Base-by-base conservation (phyloP, 2,329 filamentous ascomycete genomes). In the Ceratocystis cacaofunesta region DNA sequence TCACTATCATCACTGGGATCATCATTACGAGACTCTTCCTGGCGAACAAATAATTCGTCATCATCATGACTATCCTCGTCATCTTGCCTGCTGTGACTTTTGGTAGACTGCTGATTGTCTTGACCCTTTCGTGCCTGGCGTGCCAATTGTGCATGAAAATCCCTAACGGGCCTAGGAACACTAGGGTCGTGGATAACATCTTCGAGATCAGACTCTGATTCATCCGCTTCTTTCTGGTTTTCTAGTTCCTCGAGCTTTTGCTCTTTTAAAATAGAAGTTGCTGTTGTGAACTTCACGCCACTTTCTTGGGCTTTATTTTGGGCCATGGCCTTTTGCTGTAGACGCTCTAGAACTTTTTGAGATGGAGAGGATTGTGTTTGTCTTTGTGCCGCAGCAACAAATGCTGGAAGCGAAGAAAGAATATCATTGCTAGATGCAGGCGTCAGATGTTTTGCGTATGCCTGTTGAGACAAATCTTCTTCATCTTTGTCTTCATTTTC, bases 121-220 rank as follows among this genome's bases (percentile, higher is more conserved):
- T 50, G 32, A 17, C 62, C 43, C 48, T 63, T 61, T 8, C 50
- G 43, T 43, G 63, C 55, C 17, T 64, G 44, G 15, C 63, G 57
- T 44, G 71, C 70, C 19, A 77, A 69, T 28, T 72, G 71, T 25
- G 73, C 71, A 57, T 74, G 75, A 62, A 77, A 76, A 68, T 75
- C 72, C 32, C 69, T 69, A n/a, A 73, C 71, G 58, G 70, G 71
- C 10, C 69, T 68, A 8, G 71, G 70, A n/a, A 60, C 55, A 43
- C 28, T 46, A 30, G 55, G 55, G 30, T 67, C 65, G 7, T 57
- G 62, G 15, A 64, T 55, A 2, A 64, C 55, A 36, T 64, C 52
- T 43, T 66, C 64, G 36, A 62, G 22, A 7, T 66, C 67, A 32
- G 58, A 32, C 12, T 64, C 67, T 8, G 65, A 64, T 19, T 62